Evolutionary conservation across 345 rosid genomes (phyloP), one percentile per base, ranked within the genome.

Genomic region (Lumnitzera racemosa): DNA sequence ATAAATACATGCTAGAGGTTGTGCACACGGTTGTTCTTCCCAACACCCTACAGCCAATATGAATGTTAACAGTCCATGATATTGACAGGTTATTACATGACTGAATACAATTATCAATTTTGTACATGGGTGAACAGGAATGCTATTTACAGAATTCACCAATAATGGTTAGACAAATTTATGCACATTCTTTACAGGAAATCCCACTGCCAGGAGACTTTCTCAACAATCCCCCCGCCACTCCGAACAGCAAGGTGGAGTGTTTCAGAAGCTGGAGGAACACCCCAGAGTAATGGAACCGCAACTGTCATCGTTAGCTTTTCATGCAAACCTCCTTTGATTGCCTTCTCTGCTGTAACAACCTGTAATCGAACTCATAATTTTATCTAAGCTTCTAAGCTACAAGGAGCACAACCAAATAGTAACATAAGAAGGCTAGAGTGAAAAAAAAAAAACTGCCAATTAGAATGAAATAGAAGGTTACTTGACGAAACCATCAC

Each of bases 251-350:
- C 99, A 31, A 87, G 89, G 63, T 91, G 90, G 65, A 94, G 99
- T 48, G 88, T 87, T 63, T 90, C 97, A 1, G 97, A 85, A 58
- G 91, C 96, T 9, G 97, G 96, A 58, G 98, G 98, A 56, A 89
- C 96, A 0, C 98, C 98, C 96, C 98, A 92, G 0, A 92, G 94
- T 67, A 85, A 85, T 14, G 96, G 96, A 63, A 92, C 97, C 0
- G 98, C 96, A 14, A 92, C 97, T 0, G 82, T 82, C 97, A 85
- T 92, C 6, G 78, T 89, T 57, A 92, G 78, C 79, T 89, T 89
- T 76, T 92, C 98, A 41, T 89, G 90, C 77, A 92, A 72, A 55
- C 96, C 90, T 0, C 90, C 84, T 69, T 81, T 89, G 68, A 63
- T 76, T 57, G 86, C 96, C 77, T 80, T 89, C 78, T 87, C 88